These are phyloP conservation scores for Solanum medicagineum DNA, from an alignment of 257 asterid genomes.

Conservation along the genomic window DNA sequence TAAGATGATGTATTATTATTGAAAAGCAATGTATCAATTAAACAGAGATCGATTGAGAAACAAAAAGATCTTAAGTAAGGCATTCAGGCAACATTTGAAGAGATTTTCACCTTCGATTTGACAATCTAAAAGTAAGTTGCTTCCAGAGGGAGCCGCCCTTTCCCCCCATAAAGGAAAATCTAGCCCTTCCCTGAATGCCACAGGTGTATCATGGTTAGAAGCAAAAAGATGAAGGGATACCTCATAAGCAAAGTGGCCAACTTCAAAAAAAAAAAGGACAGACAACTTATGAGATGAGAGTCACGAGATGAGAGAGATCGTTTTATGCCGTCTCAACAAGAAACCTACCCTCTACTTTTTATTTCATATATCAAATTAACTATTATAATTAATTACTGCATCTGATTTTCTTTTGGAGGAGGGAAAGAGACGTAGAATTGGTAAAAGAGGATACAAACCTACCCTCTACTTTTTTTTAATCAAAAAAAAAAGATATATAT, in stretches of 20 bases:
- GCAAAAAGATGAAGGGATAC: neutral
- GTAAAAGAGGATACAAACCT: neutral
- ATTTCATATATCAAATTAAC: neutral
- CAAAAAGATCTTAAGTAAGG: neutral
- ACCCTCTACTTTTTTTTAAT: neutral
- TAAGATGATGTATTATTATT: neutral
- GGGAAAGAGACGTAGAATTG: neutral
- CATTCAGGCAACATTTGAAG: neutral
- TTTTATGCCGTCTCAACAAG: neutral
- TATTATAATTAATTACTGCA: neutral
- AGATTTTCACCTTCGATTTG: constrained; percentile 37
- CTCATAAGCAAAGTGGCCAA: neutral
- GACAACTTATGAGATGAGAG: neutral
- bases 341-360: neutral
- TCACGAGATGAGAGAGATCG: neutral
- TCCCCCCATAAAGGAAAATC: constrained; percentile 97
- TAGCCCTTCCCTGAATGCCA: constrained; percentile 80
- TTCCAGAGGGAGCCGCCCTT: constrained; percentile 93
- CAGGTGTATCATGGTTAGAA: constrained; percentile 24
- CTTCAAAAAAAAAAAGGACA: neutral
- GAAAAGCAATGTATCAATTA: neutral
- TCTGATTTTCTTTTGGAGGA: neutral
- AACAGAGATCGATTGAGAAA: neutral
- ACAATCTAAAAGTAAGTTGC: constrained; percentile 63
- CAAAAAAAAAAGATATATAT: neutral